Conservation (phyloP, 768 basidiomycete species). For the Galerina sulciceps region DNA sequence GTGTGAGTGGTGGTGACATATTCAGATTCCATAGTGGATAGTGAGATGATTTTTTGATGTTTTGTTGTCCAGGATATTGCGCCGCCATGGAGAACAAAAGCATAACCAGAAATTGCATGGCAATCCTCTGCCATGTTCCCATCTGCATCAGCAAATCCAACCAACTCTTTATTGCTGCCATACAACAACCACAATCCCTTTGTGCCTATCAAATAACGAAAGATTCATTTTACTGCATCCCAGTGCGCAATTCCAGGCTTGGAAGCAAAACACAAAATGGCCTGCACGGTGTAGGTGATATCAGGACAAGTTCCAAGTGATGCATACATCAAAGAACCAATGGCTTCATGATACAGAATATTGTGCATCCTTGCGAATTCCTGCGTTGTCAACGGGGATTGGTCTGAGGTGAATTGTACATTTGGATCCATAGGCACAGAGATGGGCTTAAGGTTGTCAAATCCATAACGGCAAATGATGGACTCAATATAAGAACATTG, state of each 20-base stretch:
- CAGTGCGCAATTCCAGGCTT: conserved; percentile 40
- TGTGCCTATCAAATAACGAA: conserved; percentile 40
- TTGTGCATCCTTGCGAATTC: conserved; percentile 22
- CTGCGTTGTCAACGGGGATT: conserved; percentile 21
- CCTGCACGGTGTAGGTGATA: conserved; percentile 35
- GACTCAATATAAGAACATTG: conserved; percentile 37
- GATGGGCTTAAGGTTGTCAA: conserved; percentile 26
- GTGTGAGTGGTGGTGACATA: conserved; percentile 31
- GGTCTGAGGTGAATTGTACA: conserved; percentile 14
- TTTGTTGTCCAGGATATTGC: conserved; percentile 38
- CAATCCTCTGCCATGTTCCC: conserved; percentile 26
- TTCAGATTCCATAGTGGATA: conserved; percentile 35
- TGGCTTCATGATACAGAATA: conserved; percentile 27
- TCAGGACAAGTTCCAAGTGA: conserved; percentile 34
- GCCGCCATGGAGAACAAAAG: conserved; percentile 31
- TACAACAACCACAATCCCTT: neutral
- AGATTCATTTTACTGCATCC: conserved; percentile 39
- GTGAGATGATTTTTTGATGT: conserved; percentile 30
- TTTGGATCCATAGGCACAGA: conserved; percentile 28
- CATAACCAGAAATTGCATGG: conserved; percentile 36
- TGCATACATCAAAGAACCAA: too few relatives aligned
- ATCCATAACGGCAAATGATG: conserved; percentile 27
- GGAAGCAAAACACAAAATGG: conserved; percentile 32
- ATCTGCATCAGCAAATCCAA: conserved; percentile 25
- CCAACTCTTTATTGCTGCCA: too few relatives aligned